Conservation (phyloP, 2,329 filamentous ascomycete genomes). For the Cytospora chrysosperma region DNA sequence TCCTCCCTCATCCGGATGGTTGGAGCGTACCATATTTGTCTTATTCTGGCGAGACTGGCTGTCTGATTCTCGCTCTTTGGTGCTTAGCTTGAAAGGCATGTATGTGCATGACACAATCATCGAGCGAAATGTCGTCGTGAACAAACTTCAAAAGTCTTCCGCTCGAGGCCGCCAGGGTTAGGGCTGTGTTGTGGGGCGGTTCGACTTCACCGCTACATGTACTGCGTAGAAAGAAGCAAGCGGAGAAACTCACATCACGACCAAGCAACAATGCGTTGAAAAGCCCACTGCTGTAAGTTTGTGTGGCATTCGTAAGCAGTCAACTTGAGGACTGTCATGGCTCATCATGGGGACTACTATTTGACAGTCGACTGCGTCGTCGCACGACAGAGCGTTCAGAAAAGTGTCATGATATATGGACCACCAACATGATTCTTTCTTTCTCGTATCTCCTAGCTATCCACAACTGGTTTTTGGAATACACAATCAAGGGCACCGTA, state of each 20-base stretch:
- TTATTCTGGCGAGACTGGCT: not conserved
- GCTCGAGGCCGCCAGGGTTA: not conserved
- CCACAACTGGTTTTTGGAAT: not conserved
- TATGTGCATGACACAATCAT: not conserved
- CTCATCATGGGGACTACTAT: no score
- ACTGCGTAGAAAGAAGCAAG: no score
- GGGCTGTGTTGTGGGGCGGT: constrained; percentile 7
- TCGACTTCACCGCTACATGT: constrained; percentile 10
- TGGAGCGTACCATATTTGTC: not conserved
- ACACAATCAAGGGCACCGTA: not conserved
- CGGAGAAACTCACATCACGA: constrained; percentile 1
- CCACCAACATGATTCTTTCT: not conserved
- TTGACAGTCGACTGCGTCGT: no score
- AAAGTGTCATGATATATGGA: not conserved
- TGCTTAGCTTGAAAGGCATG: not conserved
- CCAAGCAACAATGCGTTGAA: not conserved
- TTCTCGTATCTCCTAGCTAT: not conserved
- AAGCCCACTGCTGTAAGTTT: no score
- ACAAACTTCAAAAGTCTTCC: not conserved
- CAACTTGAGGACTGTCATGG: not conserved
- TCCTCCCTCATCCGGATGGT: no score
- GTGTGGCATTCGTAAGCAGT: no score
- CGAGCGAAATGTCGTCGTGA: not conserved
- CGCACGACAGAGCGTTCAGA: not conserved
- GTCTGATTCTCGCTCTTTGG: not conserved